Evolutionary conservation across 768 basidiomycete species (phyloP), one percentile per base, ranked within the genome.

Genomic region (Pleurotus citrinopileatus): DNA sequence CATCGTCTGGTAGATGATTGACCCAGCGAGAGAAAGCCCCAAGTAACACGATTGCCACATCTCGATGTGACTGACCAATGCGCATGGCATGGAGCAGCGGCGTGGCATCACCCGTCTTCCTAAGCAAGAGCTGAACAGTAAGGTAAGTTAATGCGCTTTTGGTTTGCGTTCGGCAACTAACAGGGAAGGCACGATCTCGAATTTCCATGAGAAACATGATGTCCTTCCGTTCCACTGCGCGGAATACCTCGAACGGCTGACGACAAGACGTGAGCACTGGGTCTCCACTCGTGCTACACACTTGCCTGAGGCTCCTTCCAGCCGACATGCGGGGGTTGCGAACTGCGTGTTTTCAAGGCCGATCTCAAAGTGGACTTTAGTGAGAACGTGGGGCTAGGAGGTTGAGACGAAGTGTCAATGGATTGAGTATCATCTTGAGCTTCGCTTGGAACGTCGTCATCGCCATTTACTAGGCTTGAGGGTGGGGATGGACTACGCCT

Each of bases 1-100:
- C 91, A 42, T 80, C 82, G 55, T 93, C 93, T 55, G 89, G 84
- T 0, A 97, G 76, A 62, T 90, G 78, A 65, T 98, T 98, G 52
- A 98, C 83, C 75, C 86, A 96, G 19, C 94, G 83, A 10, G 92
- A 94, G 64, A 97, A 85, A 10, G 95, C 93, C 10, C 95, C 95
- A 12, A 97, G 67, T 2, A 98, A 75, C 3, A 96, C 62, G 56
- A 98, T 91, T 3, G 92, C 89, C 7, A 98, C 82, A 48, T 97
- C 94, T 55, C 81, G 75, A 60, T 92, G 86, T 34, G 82, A 80
- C 57, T 77, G 70, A 23, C 89, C 88, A 25, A 90, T 86, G 20
- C 88, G 78, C 79, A 96, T 92, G 0, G 94, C 92, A 64, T 98
- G 93, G 5, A 97, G 80, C 12, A 98, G 81, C 5, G 95, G 94